Evolutionary conservation across 495 filamentous ascomycete genomes (phyloP).

Genomic region (Penicillium coffeae): DNA sequence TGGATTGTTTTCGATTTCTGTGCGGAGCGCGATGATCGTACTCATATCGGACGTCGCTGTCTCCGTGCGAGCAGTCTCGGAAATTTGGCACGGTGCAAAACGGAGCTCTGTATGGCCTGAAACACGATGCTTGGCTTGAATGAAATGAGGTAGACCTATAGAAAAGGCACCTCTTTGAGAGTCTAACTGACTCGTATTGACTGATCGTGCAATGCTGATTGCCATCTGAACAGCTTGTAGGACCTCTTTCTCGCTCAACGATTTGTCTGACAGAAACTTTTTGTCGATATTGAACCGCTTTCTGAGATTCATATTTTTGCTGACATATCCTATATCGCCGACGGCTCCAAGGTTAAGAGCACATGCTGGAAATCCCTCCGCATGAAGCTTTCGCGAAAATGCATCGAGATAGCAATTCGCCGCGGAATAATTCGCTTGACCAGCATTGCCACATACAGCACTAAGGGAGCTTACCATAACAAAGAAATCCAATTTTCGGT

Average conservation of each 20-base stretch:
- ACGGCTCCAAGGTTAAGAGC: neutral
- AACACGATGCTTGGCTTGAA: too few species aligned
- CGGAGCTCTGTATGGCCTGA: too few species aligned
- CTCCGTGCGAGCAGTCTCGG: too few species aligned
- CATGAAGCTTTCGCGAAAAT: neutral
- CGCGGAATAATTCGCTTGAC: slow-evolving; percentile 95
- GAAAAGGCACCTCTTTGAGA: too few species aligned
- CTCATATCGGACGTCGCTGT: too few species aligned
- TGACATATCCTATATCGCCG: slow-evolving; percentile 1
- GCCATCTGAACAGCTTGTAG: neutral
- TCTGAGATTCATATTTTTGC: neutral
- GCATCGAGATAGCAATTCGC: slow-evolving; percentile 54
- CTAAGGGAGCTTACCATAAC: neutral
- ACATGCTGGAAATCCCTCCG: neutral
- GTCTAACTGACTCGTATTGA: neutral
- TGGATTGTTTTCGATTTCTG: neutral
- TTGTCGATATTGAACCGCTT: neutral
- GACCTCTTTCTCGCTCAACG: neutral
- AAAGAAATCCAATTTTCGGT: neutral
- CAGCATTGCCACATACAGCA: slow-evolving; percentile 83
- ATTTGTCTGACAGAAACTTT: neutral
- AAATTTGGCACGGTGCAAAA: too few species aligned
- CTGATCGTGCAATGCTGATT: neutral
- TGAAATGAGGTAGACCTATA: too few species aligned
- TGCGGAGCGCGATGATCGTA: neutral